Conservation (phyloP, 2,329 filamentous ascomycete species). For the Arthrinium phaeospermum region DNA sequence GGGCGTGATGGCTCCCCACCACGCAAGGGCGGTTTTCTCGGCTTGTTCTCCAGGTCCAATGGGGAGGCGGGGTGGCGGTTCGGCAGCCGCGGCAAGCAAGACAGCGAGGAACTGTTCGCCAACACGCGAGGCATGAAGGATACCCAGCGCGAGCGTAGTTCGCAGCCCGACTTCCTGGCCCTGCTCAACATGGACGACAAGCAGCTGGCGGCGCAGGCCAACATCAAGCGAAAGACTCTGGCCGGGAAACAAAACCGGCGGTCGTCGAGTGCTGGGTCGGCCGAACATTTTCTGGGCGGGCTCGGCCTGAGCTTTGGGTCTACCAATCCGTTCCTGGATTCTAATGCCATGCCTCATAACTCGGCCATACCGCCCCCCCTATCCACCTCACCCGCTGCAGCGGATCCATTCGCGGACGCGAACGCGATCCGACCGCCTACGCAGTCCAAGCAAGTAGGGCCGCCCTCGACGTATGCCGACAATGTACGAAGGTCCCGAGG, state of each 20-base stretch:
- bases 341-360: constrained; percentile 46
- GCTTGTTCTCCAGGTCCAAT: constrained; percentile 53
- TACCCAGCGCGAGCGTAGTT: constrained; percentile 26
- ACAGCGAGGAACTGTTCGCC: constrained; percentile 34
- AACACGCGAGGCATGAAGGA: constrained; percentile 35
- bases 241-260: constrained; percentile 32
- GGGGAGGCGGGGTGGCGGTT: constrained; percentile 36
- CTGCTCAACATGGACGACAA: constrained; percentile 49
- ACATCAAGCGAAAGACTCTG: constrained; percentile 20
- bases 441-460: constrained; percentile 35
- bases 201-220: constrained; percentile 37
- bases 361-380: constrained; percentile 47
- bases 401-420: constrained; percentile 56
- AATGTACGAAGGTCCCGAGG: constrained; percentile 56
- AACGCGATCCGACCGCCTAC: constrained; percentile 47
- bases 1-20: constrained; percentile 31
- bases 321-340: constrained; percentile 55
- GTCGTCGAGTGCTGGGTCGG: constrained; percentile 41
- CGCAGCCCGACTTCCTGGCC: constrained; percentile 51
- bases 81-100: constrained; percentile 26
- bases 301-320: constrained; percentile 45
- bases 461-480: constrained; percentile 50
- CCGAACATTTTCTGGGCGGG: constrained; percentile 47
- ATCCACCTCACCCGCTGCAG: constrained; percentile 32
- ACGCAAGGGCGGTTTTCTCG: constrained; percentile 46